Evolutionary conservation across 331 rosid species (phyloP), one percentile per base, ranked within the genome.

Genomic region (Telfairia occidentalis): DNA sequence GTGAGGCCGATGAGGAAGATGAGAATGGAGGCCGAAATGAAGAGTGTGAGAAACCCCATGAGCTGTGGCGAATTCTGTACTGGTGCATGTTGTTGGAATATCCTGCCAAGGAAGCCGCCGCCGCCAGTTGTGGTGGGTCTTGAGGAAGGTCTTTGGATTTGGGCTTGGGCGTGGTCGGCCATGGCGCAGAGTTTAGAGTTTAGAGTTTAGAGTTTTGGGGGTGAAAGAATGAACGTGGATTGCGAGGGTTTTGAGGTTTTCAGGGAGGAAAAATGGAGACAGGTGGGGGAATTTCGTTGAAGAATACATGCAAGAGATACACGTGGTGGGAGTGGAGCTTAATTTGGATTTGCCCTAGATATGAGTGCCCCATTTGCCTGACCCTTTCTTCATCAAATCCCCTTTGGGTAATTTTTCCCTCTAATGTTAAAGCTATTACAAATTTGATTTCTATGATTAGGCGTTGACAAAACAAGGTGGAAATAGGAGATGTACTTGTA

Each of bases 31-130:
- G 88, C 92, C 52, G 97, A 83, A 6, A 88, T 35, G 12, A 90
- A 63, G 9, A 94, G 86, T 45, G 96, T 81, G 6, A 89, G 11
- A 77, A 91, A 18, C 1, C 87, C 96, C 7, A 84, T 37, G 19
- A 89, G 84, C 7, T 89, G 96, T 40, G 87, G 46, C 5, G 98
- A 88, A 83, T 86, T n/a, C n/a, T n/a, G n/a, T n/a, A n/a, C 82
- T 0, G 94, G 96, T 5, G 86, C 71, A 35, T 79, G 87, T 0
- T 86, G 54, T 7, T 89, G 90, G 69, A 92, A 73, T n/a, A n/a
- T n/a, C 5, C 64, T 79, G 1, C 72, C 79, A 0, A 92, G 87
- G 69, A 91, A 78, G 8, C 82, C 23, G 19, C 79, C 23, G 28
- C 76, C 3, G 74, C 76, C 29, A 40, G 82, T 58, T 78, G 2